These are phyloP conservation scores for Hebeloma cylindrosporum DNA, from an alignment of 768 basidiomycete species.

Conservation along the genomic window DNA sequence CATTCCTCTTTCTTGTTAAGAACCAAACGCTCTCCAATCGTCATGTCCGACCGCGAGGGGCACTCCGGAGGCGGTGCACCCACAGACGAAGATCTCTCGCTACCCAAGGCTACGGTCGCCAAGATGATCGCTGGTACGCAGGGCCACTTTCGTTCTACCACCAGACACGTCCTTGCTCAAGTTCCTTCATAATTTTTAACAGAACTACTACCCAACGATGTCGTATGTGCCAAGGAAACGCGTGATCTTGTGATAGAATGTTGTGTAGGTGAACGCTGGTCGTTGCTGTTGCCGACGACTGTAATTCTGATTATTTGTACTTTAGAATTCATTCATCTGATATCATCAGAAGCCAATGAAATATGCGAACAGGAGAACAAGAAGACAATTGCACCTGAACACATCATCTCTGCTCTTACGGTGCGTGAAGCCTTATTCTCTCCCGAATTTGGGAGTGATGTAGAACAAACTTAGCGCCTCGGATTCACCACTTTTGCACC, in stretches of 20 bases:
- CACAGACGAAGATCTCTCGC: slow-evolving; percentile 88
- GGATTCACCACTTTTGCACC: slow-evolving; percentile 90
- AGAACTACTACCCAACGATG: slow-evolving; percentile 90
- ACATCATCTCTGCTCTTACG: slow-evolving; percentile 90
- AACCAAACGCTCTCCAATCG: not conserved
- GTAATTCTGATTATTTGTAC: slow-evolving; percentile 14
- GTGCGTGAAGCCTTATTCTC: slow-evolving; percentile 29
- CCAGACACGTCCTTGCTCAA: slow-evolving; percentile 9
- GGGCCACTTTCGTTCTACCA: not conserved
- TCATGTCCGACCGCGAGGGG: slow-evolving; percentile 92
- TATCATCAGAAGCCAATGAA: slow-evolving; percentile 97
- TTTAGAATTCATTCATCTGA: slow-evolving; percentile 96
- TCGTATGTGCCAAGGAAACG: slow-evolving; percentile 92
- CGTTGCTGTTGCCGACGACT: slow-evolving; percentile 2
- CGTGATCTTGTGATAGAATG: slow-evolving; percentile 97
- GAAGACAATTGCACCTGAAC: slow-evolving; percentile 98
- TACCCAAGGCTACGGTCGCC: slow-evolving; percentile 96
- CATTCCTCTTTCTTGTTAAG: slow-evolving; percentile 24
- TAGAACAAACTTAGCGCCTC: slow-evolving; percentile 66
- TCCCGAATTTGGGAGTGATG: slow-evolving; percentile 9
- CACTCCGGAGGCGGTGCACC: slow-evolving; percentile 56
- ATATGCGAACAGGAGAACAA: slow-evolving; percentile 98
- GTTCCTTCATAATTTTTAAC: slow-evolving; percentile 12
- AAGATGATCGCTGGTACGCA: slow-evolving; percentile 90
- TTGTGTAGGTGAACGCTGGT: slow-evolving; percentile 87